Conservation (phyloP, 192 early-diverging fungal species). For the Chytriomyces sp. region DNA sequence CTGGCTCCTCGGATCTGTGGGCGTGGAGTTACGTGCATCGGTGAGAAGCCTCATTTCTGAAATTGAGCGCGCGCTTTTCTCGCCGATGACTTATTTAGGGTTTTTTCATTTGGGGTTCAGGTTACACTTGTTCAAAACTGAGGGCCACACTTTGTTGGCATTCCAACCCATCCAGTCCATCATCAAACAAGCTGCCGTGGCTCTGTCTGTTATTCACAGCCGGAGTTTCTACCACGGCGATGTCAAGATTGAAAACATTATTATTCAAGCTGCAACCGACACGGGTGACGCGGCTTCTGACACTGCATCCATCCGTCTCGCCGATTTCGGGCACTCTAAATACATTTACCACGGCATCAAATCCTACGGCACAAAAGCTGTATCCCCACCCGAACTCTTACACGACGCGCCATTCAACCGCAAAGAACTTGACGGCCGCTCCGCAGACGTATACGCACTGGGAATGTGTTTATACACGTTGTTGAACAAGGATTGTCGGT, state of each 20-base stretch:
- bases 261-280: constrained; percentile 17
- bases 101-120: background rate
- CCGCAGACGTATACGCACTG: background rate
- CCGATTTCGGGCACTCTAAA: constrained; percentile 27
- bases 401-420: background rate
- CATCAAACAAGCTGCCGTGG: constrained; percentile 50
- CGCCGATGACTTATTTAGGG: too few relatives aligned
- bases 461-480: background rate
- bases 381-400: constrained; percentile 3
- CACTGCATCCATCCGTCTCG: background rate
- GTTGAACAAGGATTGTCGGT: background rate
- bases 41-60: background rate
- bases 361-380: background rate
- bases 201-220: constrained; percentile 50
- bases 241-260: constrained; percentile 66
- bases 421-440: background rate
- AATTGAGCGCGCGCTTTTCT: background rate
- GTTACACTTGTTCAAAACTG: background rate
- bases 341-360: background rate
- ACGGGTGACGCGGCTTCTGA: background rate
- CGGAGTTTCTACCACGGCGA: constrained; percentile 57
- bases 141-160: background rate
- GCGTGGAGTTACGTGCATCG: constrained; percentile 16
- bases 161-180: constrained; percentile 23
- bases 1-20: constrained; percentile 23